Evolutionary conservation across 2,329 filamentous ascomycete genomes (phyloP), one percentile per base, ranked within the genome.

Genomic region (Trichothecium roseum): DNA sequence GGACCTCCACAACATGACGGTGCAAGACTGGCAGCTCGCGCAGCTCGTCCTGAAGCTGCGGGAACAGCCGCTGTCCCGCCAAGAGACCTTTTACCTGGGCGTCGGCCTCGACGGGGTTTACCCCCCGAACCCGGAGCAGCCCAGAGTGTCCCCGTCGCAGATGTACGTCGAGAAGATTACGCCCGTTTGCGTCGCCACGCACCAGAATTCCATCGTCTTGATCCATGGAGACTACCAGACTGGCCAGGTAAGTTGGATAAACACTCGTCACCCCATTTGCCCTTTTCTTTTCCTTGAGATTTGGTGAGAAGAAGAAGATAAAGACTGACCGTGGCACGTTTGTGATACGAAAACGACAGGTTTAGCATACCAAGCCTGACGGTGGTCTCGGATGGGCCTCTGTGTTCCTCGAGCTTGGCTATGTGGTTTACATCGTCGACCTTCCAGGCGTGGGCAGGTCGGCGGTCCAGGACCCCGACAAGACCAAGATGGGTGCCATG

Each of bases 351-450:
- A n/a, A n/a, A 6, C 20, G 8, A 31, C 33, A 62, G n/a, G 37
- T 36, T 13, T 39, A 39, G 20, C 30, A 18, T 39, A 8, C 22
- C 36, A 28, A 35, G n/a, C 33, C 33, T 15, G 33, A 35, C 16
- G 56, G 59, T 12, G 44, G 53, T 2, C 52, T 54, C 2, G 66
- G 66, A 8, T 71, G 66, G 66, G 60, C 63, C 0, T 56, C 58
- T 0, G 62, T 50, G 35, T 70, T 71, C 32, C 43, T 66, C 1
- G 42, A 43, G 1, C 42, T 53, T 17, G 65, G 65, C 3, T 63
- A 63, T 33, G 49, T 48, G 3, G 59, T 71, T 8, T 66, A 62
- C 39, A 38, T 68, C 7, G 51, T 61, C 5, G 64, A 70, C 35
- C 49, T 64, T 9, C 57, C 64, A 7, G 52, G 51, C 0, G 53